Base-by-base conservation (phyloP, 306 rosid species). In the Cyclanthera cordifolia region DNA sequence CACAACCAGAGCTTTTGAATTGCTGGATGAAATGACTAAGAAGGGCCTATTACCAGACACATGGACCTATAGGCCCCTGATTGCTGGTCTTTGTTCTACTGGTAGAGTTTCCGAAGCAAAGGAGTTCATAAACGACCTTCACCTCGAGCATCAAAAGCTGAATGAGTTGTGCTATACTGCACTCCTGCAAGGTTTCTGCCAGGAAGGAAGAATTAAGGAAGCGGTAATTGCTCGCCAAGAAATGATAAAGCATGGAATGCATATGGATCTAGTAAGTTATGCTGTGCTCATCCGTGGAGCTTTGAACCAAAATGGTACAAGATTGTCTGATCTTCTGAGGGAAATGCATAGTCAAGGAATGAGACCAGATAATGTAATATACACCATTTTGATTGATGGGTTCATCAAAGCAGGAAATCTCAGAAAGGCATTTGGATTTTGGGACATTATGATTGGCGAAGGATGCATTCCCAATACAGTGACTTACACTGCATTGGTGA, bases 91-190 rank as follows among this genome's bases (percentile, higher is more conserved):
- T 71, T 93, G 98, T 76, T 83, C 83, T 74, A 70, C 80, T 1
- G 86, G 89, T 61, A 80, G 88, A 80, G 88, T 86, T 77, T 85
- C 88, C 8, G 89, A 83, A 76, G 98, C 98, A 54, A 86, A 83
- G 80, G 87, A 79, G 70, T 87, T 93, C 21, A 74, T 89, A 55
- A 88, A 84, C 66, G 80, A 65, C 69, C 95, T 93, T 55, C 91
- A 87, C 78, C 79, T 63, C 56, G 59, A 89, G 82, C 72, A 82
- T 27, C 34, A 54, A 54, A 68, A 83, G 78, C 74, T 93, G 82
- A 87, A 89, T 24, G 96, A 84, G 82, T 81, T 93, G 79, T 89
- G 96, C 79, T 93, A 93, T 52, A 78, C 88, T 73, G 90, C 87
- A 53, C 95, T 89, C 67, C 84, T 93, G 10, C 85, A 87, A 69